Conservation (phyloP, 805 yeast genomes). For the Metschnikowia lochheadii region DNA sequence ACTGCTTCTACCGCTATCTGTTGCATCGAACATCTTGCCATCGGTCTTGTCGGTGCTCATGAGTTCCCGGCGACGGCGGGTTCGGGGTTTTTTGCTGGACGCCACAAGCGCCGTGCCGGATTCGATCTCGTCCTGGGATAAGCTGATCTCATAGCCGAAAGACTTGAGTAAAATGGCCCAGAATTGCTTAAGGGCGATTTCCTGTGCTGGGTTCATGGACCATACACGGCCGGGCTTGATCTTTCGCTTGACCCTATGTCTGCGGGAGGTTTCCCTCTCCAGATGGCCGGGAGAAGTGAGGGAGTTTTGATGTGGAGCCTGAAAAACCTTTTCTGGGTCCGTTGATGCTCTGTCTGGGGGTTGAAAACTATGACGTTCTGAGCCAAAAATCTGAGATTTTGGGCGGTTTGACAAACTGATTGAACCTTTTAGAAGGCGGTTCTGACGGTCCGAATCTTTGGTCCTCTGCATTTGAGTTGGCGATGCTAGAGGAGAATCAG, state of each 20-base stretch:
- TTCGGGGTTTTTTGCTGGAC: background rate
- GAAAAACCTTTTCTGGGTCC: background rate
- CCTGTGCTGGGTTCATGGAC: slow-evolving; percentile 10
- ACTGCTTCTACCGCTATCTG: background rate
- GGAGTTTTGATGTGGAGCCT: too few species aligned
- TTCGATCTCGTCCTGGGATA: slow-evolving; percentile 2
- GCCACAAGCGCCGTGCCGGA: slow-evolving; percentile 2
- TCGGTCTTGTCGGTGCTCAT: background rate
- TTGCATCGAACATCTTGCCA: too few species aligned
- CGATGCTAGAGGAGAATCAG: too few species aligned
- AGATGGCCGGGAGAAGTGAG: too few species aligned
- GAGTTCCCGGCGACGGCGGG: background rate
- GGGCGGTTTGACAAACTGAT: too few species aligned
- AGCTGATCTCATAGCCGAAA: slow-evolving; percentile 11
- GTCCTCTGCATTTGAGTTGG: too few species aligned
- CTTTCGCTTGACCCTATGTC: background rate
- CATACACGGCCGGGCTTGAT: slow-evolving; percentile 8
- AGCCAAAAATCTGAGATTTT: too few species aligned
- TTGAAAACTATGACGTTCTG: too few species aligned
- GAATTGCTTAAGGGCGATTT: slow-evolving; percentile 13
- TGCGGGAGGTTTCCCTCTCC: background rate
- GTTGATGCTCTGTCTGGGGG: background rate
- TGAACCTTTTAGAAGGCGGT: too few species aligned
- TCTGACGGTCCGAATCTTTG: too few species aligned
- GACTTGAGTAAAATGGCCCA: slow-evolving; percentile 14